Percentiles rank a stretch among this genome's conserved stretches.
phyloP scores from a whole-genome alignment of 2,329 filamentous ascomycete species.

The Trichoderma polysporum region DNA sequence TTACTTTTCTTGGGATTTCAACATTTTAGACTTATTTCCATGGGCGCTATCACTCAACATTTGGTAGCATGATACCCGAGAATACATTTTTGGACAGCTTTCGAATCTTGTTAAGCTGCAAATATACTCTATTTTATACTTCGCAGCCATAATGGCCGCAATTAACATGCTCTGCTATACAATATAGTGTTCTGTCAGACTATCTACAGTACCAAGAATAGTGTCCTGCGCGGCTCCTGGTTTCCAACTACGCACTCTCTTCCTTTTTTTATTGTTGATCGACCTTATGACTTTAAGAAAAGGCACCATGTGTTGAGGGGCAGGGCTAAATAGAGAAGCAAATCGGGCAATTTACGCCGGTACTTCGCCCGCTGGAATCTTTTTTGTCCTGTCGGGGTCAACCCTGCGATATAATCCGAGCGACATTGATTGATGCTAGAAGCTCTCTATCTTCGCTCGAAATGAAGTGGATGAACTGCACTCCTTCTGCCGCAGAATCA shows the following conservation, averaged over 20 bases:
- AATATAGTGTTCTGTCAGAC: neutral
- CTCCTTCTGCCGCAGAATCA: slow-evolving; percentile 24
- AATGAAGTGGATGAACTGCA: slow-evolving; percentile 34
- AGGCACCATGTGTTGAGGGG: neutral
- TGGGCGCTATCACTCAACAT: slow-evolving; percentile 2
- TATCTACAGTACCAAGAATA: neutral
- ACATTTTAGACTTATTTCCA: neutral
- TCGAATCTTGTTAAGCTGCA: too few species aligned
- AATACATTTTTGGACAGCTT: too few species aligned
- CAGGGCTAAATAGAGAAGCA: neutral
- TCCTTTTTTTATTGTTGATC: neutral
- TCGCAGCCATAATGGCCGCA: too few species aligned
- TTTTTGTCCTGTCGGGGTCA: neutral
- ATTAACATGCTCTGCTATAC: neutral
- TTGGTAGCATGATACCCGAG: neutral
- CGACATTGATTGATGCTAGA: neutral
- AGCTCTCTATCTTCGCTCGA: slow-evolving; percentile 21
- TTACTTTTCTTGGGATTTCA: neutral
- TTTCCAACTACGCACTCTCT: neutral
- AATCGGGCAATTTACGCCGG: neutral
- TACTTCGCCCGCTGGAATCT: neutral
- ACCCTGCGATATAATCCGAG: neutral
- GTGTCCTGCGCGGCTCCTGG: neutral
- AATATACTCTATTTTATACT: too few species aligned
- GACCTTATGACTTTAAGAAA: neutral